Evolutionary conservation across 2,329 filamentous ascomycete genomes (phyloP).

Genomic region (Fusarium annulatum): DNA sequence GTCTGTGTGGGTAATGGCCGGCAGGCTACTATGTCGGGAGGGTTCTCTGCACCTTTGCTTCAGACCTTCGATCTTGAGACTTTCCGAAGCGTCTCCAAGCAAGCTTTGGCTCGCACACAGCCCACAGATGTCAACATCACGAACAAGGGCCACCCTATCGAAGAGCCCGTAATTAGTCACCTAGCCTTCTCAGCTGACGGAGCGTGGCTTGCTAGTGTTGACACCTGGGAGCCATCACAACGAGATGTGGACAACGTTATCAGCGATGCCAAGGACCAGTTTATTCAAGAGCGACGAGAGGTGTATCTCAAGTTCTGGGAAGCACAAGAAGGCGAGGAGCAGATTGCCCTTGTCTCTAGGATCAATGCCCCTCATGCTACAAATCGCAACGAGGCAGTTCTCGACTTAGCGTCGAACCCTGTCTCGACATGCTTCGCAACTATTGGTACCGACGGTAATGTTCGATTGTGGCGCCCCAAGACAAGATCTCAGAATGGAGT

Average conservation of each 20-base stretch:
- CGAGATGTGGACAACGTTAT: conserved; percentile 69
- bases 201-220: conserved; percentile 89
- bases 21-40: conserved; percentile 64
- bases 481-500: conserved; percentile 75
- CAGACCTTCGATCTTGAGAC: conserved; percentile 89
- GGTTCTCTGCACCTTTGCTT: conserved; percentile 68
- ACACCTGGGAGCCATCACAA: conserved; percentile 85
- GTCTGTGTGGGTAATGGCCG: conserved; percentile 74
- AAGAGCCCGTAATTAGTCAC: conserved; percentile 81
- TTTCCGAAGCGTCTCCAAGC: conserved; percentile 81
- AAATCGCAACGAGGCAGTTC: conserved; percentile 66
- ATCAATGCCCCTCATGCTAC: conserved; percentile 84
- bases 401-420: conserved; percentile 80
- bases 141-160: conserved; percentile 75
- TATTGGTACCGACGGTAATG: conserved; percentile 80
- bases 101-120: conserved; percentile 89
- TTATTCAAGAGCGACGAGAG: conserved; percentile 69
- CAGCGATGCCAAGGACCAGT: conserved; percentile 54
- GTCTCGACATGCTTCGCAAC: conserved; percentile 80
- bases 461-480: conserved; percentile 85
- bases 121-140: conserved; percentile 83
- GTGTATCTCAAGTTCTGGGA: conserved; percentile 93
- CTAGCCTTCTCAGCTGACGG: conserved; percentile 84
- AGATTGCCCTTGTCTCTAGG: conserved; percentile 82
- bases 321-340: conserved; percentile 64